Evolutionary conservation across 305 asterid genomes (phyloP).

Genomic region (Ajuga reptans): DNA sequence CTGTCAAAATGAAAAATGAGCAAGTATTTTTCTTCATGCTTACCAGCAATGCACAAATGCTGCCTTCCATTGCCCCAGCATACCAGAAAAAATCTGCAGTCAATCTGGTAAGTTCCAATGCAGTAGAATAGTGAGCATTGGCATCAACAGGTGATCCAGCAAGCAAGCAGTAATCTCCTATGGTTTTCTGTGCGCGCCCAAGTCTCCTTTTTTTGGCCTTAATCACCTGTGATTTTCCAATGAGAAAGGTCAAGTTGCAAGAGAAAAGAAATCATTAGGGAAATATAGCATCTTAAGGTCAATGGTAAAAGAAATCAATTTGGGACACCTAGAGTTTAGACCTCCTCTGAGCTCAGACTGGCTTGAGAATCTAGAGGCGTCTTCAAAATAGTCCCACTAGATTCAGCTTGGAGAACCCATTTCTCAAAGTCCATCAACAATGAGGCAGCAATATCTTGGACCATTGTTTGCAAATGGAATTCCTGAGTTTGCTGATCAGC

Average conservation of each 20-base stretch:
- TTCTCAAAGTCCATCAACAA: slow-evolving; percentile 95
- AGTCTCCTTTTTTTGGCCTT: slow-evolving; percentile 89
- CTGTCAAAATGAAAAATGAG: background rate
- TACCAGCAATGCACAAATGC: slow-evolving; percentile 92
- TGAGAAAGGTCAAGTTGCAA: slow-evolving; percentile 21
- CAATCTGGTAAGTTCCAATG: slow-evolving; percentile 85
- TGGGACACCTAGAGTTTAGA: slow-evolving; percentile 82
- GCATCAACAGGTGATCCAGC: slow-evolving; percentile 99
- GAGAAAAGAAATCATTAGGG: slow-evolving; percentile 8
- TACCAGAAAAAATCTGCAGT: slow-evolving; percentile 95
- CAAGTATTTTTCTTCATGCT: slow-evolving; percentile 26
- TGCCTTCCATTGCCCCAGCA: slow-evolving; percentile 99
- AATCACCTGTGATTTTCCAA: slow-evolving; percentile 55
- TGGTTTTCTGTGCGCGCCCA: slow-evolving; percentile 92
- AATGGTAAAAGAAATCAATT: slow-evolving; percentile 20
- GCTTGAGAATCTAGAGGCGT: slow-evolving; percentile 99
- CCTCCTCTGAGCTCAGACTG: slow-evolving; percentile 99
- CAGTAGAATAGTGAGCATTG: slow-evolving; percentile 85
- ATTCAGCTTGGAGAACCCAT: slow-evolving; percentile 89
- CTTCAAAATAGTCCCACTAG: slow-evolving; percentile 86
- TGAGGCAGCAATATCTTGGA: slow-evolving; percentile 95
- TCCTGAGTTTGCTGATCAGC: slow-evolving; percentile 92
- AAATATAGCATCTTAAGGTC: slow-evolving; percentile 9
- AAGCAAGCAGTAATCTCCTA: slow-evolving; percentile 87
- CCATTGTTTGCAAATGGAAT: slow-evolving; percentile 89